These are phyloP conservation scores for Ormosia emarginata DNA, from an alignment of 306 rosid species.

Conservation along the genomic window DNA sequence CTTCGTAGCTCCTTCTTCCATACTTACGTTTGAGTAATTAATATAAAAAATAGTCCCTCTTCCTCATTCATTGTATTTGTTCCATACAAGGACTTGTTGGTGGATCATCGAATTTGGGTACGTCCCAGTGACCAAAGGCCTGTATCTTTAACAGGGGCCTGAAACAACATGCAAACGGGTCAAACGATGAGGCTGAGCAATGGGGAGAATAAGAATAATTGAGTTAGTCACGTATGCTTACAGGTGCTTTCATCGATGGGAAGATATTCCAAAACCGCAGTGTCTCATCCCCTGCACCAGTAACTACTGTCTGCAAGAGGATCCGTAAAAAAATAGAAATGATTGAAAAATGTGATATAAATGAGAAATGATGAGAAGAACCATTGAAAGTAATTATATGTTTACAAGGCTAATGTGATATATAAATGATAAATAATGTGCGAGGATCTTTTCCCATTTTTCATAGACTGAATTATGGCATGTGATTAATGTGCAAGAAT, in stretches of 20 bases:
- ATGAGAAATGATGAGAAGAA: no score
- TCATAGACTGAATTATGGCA: neutral
- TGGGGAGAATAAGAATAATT: neutral
- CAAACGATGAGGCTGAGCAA: neutral
- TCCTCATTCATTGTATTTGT: neutral
- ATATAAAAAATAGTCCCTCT: no score
- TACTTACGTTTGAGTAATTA: no score
- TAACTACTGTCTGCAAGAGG: conserved; percentile 57
- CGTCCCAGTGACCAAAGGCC: conserved; percentile 69
- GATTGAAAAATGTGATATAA: neutral
- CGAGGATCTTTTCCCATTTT: no score
- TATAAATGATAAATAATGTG: no score
- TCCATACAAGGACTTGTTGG: neutral
- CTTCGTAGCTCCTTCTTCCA: neutral
- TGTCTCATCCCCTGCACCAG: conserved; percentile 74
- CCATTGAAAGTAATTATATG: no score
- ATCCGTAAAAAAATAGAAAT: neutral
- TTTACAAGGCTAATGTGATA: no score
- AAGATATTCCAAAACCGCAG: conserved; percentile 70
- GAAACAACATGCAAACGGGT: neutral
- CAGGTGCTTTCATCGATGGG: conserved; percentile 59
- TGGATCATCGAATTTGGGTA: conserved; percentile 44
- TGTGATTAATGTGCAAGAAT: neutral
- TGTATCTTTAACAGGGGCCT: conserved; percentile 60
- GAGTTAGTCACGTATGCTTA: conserved; percentile 17